Evolutionary conservation across 768 basidiomycete species (phyloP).

Genomic region (Ramaria rubella): DNA sequence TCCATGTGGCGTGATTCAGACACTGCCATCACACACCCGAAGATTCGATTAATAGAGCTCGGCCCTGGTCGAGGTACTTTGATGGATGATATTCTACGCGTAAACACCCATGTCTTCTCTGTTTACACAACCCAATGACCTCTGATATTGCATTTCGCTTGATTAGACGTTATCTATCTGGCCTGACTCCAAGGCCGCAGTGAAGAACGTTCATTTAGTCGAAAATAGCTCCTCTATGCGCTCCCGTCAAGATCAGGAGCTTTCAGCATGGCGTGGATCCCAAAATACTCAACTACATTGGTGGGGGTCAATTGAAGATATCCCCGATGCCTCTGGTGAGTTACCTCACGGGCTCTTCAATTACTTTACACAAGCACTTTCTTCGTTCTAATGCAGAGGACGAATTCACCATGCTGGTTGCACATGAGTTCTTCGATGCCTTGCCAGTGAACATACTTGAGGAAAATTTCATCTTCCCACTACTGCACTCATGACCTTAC

Average conservation of each 20-base stretch:
- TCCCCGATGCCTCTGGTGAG: conserved; percentile 39
- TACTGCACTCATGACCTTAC: not conserved
- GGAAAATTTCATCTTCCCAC: conserved; percentile 35
- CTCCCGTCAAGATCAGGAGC: conserved; percentile 48
- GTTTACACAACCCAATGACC: not conserved
- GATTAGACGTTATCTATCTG: conserved; percentile 34
- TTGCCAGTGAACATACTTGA: conserved; percentile 87
- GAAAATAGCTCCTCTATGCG: conserved; percentile 74
- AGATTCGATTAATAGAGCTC: conserved; percentile 76
- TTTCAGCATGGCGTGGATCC: conserved; percentile 24
- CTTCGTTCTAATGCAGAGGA: conserved; percentile 20
- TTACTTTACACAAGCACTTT: not conserved
- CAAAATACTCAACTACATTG: conserved; percentile 40
- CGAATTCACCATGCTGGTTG: conserved; percentile 77
- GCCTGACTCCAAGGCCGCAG: conserved; percentile 30
- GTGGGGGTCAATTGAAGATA: conserved; percentile 67
- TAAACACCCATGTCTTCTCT: conserved; percentile 31
- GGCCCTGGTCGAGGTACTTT: conserved; percentile 93
- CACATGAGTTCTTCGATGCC: conserved; percentile 98
- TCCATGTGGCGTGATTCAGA: conserved; percentile 81
- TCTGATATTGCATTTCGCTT: conserved; percentile 38
- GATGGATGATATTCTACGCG: conserved; percentile 82
- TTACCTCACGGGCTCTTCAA: not conserved
- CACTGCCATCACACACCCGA: conserved; percentile 37
- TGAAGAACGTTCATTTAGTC: conserved; percentile 54